phyloP scores from a whole-genome alignment of 1,139 yeast genomes.

The Taphrina wiesneri region DNA sequence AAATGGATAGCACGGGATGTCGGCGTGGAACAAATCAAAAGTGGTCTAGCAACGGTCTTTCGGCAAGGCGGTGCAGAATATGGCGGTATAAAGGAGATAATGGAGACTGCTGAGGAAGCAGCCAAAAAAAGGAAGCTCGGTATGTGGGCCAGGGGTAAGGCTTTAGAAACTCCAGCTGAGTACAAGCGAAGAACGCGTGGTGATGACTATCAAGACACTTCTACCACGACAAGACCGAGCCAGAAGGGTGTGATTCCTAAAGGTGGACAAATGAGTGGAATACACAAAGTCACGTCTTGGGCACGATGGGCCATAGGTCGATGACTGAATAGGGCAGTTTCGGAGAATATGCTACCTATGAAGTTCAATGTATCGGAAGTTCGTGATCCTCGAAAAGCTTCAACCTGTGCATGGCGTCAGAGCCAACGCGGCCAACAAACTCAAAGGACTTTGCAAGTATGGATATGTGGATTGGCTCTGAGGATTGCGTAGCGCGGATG shows the following conservation, averaged over 20 bases:
- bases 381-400: no score
- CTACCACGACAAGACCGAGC: not conserved
- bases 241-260: not conserved
- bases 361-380: no score
- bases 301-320: constrained; percentile 5
- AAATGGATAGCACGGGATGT: constrained; percentile 69
- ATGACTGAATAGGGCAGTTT: no score
- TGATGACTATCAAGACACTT: constrained; percentile 17
- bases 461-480: not conserved
- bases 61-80: constrained; percentile 88
- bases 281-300: not conserved
- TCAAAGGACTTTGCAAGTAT: not conserved
- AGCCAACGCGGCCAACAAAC: not conserved
- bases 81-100: constrained; percentile 68
- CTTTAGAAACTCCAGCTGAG: constrained; percentile 75
- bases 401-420: not conserved
- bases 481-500: not conserved
- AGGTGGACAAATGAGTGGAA: not conserved
- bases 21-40: constrained; percentile 78
- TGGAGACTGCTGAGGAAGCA: constrained; percentile 57
- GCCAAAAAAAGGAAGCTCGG: constrained; percentile 66
- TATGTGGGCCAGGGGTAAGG: constrained; percentile 59
- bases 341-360: no score
- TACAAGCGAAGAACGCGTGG: constrained; percentile 54
- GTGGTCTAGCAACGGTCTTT: constrained; percentile 84